Base-by-base conservation (phyloP, 2,329 filamentous ascomycete genomes). In the Eurotiales sp. region DNA sequence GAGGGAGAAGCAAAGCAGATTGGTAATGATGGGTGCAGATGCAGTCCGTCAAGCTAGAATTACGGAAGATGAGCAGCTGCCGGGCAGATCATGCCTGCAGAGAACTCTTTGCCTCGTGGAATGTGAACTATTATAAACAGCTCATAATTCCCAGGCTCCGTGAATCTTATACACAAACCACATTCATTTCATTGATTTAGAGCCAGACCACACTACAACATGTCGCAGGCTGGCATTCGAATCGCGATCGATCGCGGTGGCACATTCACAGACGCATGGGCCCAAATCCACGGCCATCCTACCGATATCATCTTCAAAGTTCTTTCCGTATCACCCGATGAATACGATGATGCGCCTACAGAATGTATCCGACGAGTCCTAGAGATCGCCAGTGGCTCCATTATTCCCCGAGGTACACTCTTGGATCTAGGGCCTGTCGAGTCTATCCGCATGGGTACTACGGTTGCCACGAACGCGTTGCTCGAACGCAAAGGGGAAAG, bases 361-460 rank as follows among this genome's bases (percentile, higher is more conserved):
- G 58, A 95, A 92, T 68, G 89, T 87, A 54, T 88, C 90, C 72
- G 82, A 60, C 89, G 90, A 62, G 88, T 87, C 15, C 47, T 58
- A 23, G 55, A 55, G 51, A 54, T 47, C 32, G 53, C 53, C 30
- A 43, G 51, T 23, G 54, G 56, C 15, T 29, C 32, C 12, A 40
- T 50, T n/a, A 47, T 56, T 36, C 54, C 58, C 2, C 52, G 57
- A 11, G 44, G 52, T n/a, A 46, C 39, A 10, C 53, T 42, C 48
- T 39, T 59, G 15, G 46, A 51, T 36, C 45, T 57, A 50, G 22
- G 22, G 19, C 27, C 37, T 25, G 44, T 59, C n/a, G 56, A 56
- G n/a, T 55, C 47, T 3, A 93, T 95, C 65, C 84, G 89, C 49
- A 95, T 95, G 89, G 89, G 89, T 40, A 95, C 90, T 3, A 95